Conservation (phyloP, 768 basidiomycete species). For the Amanita rubescens region DNA sequence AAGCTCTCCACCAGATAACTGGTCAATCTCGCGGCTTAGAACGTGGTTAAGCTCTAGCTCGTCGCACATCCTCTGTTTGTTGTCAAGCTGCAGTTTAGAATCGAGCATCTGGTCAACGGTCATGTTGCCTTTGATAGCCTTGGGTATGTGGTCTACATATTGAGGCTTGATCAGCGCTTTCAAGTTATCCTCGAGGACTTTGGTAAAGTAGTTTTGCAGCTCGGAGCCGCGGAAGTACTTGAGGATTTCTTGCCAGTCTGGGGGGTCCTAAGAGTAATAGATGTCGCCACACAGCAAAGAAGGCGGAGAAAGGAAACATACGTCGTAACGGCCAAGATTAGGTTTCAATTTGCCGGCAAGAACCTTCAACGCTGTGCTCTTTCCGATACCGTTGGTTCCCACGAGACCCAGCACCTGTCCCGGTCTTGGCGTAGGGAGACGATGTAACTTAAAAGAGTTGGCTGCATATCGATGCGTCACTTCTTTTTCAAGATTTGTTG, state of each 20-base stretch:
- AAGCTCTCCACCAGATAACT: constrained; percentile 93
- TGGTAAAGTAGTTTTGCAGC: constrained; percentile 99
- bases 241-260: constrained; percentile 98
- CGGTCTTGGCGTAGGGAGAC: constrained; percentile 92
- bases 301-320: constrained; percentile 28
- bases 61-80: constrained; percentile 80
- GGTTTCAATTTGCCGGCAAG: constrained; percentile 96
- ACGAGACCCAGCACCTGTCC: constrained; percentile 99
- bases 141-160: constrained; percentile 98
- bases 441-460: constrained; percentile 98
- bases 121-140: constrained; percentile 86
- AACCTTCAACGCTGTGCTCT: constrained; percentile 96
- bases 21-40: constrained; percentile 73
- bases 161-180: constrained; percentile 99
- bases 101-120: constrained; percentile 90
- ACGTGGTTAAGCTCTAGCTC: constrained; percentile 86
- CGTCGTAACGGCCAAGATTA: constrained; percentile 94
- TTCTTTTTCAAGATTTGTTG: constrained; percentile 91
- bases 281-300: neutral
- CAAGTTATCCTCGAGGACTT: constrained; percentile 96
- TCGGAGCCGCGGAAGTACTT: constrained; percentile 99
- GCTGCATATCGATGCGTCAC: constrained; percentile 98
- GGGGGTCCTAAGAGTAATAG: constrained; percentile 63
- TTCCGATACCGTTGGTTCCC: constrained; percentile 99
- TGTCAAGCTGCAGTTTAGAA: constrained; percentile 80